Conservation (phyloP, 1,139 yeast species). For the Lipomyces yarrowii region DNA sequence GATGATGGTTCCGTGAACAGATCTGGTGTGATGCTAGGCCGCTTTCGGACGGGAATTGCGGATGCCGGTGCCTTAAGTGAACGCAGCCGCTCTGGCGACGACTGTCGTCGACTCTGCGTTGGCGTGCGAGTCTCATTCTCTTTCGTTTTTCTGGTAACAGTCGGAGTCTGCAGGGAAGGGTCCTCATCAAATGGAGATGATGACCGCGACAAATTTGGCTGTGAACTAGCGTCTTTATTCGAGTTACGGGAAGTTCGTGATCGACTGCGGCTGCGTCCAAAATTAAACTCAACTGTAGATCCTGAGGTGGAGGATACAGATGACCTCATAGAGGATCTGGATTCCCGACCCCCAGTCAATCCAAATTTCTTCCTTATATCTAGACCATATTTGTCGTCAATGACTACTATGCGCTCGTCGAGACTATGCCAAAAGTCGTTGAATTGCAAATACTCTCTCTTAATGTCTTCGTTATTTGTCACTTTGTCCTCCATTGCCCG, state of each 20-base stretch:
- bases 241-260: conserved; percentile 19
- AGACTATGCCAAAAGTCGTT: conserved; percentile 19
- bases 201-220: conserved; percentile 2
- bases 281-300: conserved; percentile 6
- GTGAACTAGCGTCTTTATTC: conserved; percentile 4
- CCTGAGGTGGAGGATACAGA: conserved; percentile 1
- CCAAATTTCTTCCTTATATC: conserved; percentile 10
- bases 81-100: background rate
- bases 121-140: background rate
- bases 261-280: conserved; percentile 11
- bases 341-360: conserved; percentile 1
- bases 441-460: conserved; percentile 16
- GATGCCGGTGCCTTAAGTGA: background rate
- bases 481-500: conserved; percentile 15
- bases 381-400: conserved; percentile 19
- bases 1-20: background rate
- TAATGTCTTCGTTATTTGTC: conserved; percentile 8
- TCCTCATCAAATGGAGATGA: conserved; percentile 24
- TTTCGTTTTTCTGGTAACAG: background rate
- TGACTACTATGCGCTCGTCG: conserved; percentile 15
- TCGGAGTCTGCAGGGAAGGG: conserved; percentile 13
- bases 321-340: conserved; percentile 17
- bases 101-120: background rate
- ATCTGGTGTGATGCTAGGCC: conserved; percentile 6
- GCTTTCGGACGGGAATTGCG: conserved; percentile 11